Conservation (phyloP, 2,329 filamentous ascomycete species). For the Mariannaea elegans region DNA sequence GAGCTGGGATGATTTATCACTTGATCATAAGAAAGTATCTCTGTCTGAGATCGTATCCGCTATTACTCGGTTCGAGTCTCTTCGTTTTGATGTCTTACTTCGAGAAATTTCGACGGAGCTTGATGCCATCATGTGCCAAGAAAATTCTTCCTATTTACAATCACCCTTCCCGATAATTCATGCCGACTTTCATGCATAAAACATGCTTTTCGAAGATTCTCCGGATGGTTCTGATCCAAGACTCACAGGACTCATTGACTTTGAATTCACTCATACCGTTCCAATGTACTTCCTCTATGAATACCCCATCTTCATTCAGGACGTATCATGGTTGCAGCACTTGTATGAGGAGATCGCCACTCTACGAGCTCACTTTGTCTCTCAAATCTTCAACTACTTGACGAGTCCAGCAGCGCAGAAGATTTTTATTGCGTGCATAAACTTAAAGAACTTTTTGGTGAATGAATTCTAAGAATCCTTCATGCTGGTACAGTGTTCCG, state of each 20-base stretch:
- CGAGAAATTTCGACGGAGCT: no score
- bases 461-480: constrained; percentile 3
- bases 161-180: constrained; percentile 1
- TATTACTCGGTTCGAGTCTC: background rate
- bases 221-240: background rate
- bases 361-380: constrained; percentile 3
- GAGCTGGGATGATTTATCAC: background rate
- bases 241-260: constrained; percentile 10
- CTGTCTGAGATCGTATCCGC: background rate
- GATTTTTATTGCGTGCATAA: background rate
- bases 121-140: no score
- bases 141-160: no score
- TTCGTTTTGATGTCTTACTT: no score
- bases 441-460: background rate
- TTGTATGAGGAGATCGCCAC: background rate
- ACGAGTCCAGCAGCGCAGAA: background rate
- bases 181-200: constrained; percentile 9
- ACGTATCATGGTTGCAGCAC: background rate
- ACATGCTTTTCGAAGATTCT: constrained; percentile 1
- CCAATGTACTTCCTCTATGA: constrained; percentile 6
- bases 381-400: background rate
- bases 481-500: no score
- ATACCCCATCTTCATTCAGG: constrained; percentile 13
- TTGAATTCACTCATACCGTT: constrained; percentile 1
- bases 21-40: constrained; percentile 1